phyloP scores from a whole-genome alignment of 2,329 filamentous ascomycete genomes.

The Verticillium albo-atrum region DNA sequence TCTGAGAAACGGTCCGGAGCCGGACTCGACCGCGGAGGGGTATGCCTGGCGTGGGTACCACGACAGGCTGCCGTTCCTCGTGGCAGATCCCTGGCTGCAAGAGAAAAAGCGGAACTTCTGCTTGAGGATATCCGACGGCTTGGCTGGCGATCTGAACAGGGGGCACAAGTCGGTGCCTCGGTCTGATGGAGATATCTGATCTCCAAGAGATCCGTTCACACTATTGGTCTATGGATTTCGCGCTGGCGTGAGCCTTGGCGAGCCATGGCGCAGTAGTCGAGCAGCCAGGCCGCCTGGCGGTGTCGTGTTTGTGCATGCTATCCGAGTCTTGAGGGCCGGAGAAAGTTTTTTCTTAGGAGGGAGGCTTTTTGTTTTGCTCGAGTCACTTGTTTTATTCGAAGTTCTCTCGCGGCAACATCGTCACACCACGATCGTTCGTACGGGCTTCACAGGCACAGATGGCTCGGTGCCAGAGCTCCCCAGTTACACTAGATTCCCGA shows the following conservation, averaged over 20 bases:
- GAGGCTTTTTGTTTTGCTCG: no score
- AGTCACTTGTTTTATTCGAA: no score
- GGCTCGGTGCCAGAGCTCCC: no score
- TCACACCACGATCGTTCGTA: no score
- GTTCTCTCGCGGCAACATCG: no score
- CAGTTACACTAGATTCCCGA: no score
- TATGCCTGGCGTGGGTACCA: not conserved
- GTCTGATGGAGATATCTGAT: slow-evolving; percentile 7
- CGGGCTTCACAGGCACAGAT: no score
- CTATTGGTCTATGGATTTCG: not conserved
- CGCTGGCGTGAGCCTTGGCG: not conserved
- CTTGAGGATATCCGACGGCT: slow-evolving; percentile 10
- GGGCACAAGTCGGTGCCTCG: slow-evolving; percentile 7
- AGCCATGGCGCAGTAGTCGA: not conserved
- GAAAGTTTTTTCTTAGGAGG: no score
- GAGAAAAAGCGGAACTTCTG: slow-evolving; percentile 8
- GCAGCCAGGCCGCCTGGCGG: not conserved
- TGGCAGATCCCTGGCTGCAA: slow-evolving; percentile 2
- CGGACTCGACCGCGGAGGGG: not conserved
- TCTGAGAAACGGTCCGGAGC: not conserved
- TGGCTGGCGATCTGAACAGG: slow-evolving; percentile 14
- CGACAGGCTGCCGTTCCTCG: not conserved
- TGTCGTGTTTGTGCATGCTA: not conserved
- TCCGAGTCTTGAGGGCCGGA: not conserved
- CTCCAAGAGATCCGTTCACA: not conserved